These are phyloP conservation scores for Rhynchospora tenuis DNA, from an alignment of 176 grass and related monocot genomes.

Conservation along the genomic window DNA sequence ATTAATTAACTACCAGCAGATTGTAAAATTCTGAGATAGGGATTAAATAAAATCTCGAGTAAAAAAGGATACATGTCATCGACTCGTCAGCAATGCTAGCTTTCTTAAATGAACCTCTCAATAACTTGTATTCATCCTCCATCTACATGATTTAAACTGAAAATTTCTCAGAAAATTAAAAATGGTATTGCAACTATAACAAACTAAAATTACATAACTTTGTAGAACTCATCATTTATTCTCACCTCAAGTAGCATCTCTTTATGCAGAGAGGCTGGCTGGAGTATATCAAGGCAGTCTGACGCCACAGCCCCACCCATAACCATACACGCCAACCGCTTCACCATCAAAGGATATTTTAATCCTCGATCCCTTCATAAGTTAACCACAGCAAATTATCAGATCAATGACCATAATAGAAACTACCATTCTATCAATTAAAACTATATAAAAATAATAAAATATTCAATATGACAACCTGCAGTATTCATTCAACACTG, in stretches of 20 bases:
- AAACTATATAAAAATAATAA: neutral
- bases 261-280: slow-evolving; percentile 51
- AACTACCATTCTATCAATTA: neutral
- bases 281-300: slow-evolving; percentile 72
- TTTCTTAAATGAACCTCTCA: slow-evolving; percentile 51
- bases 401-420: neutral
- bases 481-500: slow-evolving; percentile 31
- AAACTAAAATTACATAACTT: neutral
- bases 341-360: slow-evolving; percentile 70
- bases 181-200: neutral
- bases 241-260: slow-evolving; percentile 45
- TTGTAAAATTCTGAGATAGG: neutral
- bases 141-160: slow-evolving; percentile 38
- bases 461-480: slow-evolving; percentile 13
- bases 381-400: neutral
- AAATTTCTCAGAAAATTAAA: slow-evolving; percentile 2
- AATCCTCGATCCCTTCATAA: slow-evolving; percentile 33
- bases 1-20: neutral
- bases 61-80: slow-evolving; percentile 65
- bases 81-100: slow-evolving; percentile 45
- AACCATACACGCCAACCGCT: slow-evolving; percentile 80
- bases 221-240: neutral
- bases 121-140: slow-evolving; percentile 48
- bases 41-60: neutral
- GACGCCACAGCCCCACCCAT: slow-evolving; percentile 51